A percentile compares a stretch with the other conserved stretches of the same genome.
These are phyloP conservation scores for Phaffia tasmanica DNA, from an alignment of 768 basidiomycete genomes.

Conservation along the genomic window DNA sequence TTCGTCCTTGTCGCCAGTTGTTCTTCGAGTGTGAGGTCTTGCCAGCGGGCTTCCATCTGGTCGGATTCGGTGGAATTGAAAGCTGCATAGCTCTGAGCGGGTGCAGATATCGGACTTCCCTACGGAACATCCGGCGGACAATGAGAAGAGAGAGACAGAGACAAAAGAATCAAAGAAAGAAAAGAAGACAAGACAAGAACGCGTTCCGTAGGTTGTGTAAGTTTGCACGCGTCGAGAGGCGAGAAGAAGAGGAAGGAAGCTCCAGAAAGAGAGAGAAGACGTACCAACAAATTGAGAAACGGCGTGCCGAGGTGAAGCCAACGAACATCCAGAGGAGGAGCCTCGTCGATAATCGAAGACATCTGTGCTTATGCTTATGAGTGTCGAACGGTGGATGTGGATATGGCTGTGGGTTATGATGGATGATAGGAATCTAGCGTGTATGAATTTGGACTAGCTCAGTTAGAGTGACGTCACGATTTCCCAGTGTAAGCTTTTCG, in stretches of 20 bases:
- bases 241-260: neutral
- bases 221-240: neutral
- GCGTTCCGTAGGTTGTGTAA: neutral
- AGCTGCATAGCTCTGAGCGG: constrained; percentile 14
- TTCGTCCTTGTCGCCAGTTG: constrained; percentile 5
- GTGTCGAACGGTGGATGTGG: no score
- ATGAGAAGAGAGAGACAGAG: neutral
- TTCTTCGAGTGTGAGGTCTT: constrained; percentile 3
- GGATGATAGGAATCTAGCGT: no score
- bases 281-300: constrained; percentile 13
- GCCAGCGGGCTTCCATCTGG: constrained; percentile 22
- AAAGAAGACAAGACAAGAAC: no score
- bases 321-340: constrained; percentile 18
- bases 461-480: no score
- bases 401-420: no score
- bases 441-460: no score
- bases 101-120: constrained; percentile 15
- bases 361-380: no score
- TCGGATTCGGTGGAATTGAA: constrained; percentile 10
- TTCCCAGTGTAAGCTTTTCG: no score
- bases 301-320: constrained; percentile 23
- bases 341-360: no score
- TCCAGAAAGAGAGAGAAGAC: neutral
- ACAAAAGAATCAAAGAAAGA: no score
- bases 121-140: neutral